Conservation (phyloP, 2,329 filamentous ascomycete species). For the Pseudogymnoascus sp. region DNA sequence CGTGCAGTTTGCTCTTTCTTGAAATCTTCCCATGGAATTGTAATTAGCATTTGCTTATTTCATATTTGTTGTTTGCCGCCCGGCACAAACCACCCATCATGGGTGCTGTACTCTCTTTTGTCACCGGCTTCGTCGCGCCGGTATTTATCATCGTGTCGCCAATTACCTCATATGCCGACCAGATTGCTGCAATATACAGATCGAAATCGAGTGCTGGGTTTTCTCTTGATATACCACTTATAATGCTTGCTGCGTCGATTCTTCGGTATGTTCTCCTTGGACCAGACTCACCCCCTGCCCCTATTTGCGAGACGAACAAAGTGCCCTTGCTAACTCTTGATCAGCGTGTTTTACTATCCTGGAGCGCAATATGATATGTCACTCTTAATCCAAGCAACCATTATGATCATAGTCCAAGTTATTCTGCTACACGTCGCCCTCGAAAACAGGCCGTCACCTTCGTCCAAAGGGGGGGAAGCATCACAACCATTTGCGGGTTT, state of each 20-base stretch:
- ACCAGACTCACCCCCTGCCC: neutral
- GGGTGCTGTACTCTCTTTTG: conserved; percentile 26
- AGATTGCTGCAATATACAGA: conserved; percentile 58
- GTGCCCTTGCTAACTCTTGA: conserved; percentile 11
- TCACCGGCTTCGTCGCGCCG: conserved; percentile 53
- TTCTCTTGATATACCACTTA: conserved; percentile 63
- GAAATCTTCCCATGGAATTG: neutral
- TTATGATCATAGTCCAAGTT: conserved; percentile 59
- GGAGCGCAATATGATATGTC: conserved; percentile 58
- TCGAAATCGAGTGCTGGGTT: conserved; percentile 59
- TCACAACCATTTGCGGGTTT: conserved; percentile 53
- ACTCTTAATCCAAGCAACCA: conserved; percentile 55
- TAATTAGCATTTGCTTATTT: conserved; percentile 4
- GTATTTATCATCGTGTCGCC: conserved; percentile 58
- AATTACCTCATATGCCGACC: conserved; percentile 58
- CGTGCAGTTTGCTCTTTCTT: conserved; percentile 3
- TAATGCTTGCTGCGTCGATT: conserved; percentile 64
- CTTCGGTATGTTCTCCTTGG: conserved; percentile 43
- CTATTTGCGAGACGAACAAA: neutral
- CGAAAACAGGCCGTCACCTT: conserved; percentile 55
- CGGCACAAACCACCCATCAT: conserved; percentile 14
- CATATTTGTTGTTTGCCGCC: neutral
- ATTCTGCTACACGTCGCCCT: conserved; percentile 61
- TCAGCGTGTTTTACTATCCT: conserved; percentile 63
- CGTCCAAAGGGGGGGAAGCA: conserved; percentile 53